Percentiles rank a stretch among this genome's conserved stretches.
phyloP scores from a whole-genome alignment of 75 land plant species.

The Selaginella tamariscina region DNA sequence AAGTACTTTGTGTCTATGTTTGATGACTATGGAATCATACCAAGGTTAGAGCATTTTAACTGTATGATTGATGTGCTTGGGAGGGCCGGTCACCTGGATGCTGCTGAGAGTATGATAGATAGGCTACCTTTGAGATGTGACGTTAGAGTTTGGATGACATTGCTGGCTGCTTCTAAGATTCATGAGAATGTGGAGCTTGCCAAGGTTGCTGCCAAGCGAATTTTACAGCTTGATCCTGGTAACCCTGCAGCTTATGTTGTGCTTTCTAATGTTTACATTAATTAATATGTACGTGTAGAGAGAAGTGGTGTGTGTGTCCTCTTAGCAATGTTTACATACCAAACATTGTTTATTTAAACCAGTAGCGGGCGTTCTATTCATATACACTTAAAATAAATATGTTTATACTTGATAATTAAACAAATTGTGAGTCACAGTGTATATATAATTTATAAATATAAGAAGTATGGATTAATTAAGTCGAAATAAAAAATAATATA shows the following conservation, averaged over 20 bases:
- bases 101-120: background rate
- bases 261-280: background rate
- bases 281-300: too few relatives aligned
- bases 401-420: too few relatives aligned
- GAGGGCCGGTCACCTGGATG: background rate
- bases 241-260: constrained; percentile 8
- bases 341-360: too few relatives aligned
- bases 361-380: too few relatives aligned
- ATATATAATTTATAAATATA: too few relatives aligned
- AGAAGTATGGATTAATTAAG: too few relatives aligned
- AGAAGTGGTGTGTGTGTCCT: too few relatives aligned
- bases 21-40: background rate
- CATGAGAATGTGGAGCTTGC: background rate
- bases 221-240: background rate
- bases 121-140: background rate
- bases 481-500: too few relatives aligned
- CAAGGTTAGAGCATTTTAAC: background rate
- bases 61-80: constrained; percentile 7
- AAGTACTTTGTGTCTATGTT: background rate
- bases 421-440: too few relatives aligned
- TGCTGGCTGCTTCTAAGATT: background rate
- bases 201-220: background rate
- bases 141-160: background rate
- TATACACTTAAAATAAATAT: too few relatives aligned
- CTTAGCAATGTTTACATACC: too few relatives aligned